These are phyloP conservation scores for Phialophora expanda DNA, from an alignment of 2,329 filamentous ascomycete genomes.

Conservation along the genomic window DNA sequence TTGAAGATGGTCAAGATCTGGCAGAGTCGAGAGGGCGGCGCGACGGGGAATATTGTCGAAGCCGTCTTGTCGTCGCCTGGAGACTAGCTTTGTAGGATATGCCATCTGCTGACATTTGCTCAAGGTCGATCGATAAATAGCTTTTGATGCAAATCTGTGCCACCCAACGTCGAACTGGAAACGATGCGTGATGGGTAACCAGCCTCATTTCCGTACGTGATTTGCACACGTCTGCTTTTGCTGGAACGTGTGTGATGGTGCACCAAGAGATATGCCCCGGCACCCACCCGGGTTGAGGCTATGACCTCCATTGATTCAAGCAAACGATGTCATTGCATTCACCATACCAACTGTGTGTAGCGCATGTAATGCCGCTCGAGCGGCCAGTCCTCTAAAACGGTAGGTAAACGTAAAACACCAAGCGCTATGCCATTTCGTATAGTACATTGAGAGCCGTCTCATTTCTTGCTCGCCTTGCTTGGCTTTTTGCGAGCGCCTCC, in stretches of 20 bases:
- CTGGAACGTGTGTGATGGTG: background rate
- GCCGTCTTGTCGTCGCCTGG: conserved; percentile 27
- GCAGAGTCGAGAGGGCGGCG: conserved; percentile 27
- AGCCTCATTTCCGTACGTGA: background rate
- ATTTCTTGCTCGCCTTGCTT: conserved; percentile 31
- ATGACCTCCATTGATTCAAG: background rate
- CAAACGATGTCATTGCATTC: background rate
- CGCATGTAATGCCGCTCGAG: background rate
- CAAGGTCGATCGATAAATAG: background rate
- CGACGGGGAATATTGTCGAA: conserved; percentile 39
- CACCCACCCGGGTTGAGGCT: background rate
- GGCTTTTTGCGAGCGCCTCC: conserved; percentile 30
- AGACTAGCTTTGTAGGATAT: background rate
- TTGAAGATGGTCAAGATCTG: conserved; percentile 40
- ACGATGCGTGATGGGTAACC: background rate
- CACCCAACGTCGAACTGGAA: background rate
- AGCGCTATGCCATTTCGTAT: conserved; percentile 5
- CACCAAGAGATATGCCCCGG: background rate
- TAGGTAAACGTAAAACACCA: background rate
- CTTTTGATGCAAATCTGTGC: background rate
- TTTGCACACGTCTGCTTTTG: background rate
- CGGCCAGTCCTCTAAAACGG: background rate
- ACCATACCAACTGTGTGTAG: background rate
- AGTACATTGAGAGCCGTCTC: conserved; percentile 1
- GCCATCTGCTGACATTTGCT: background rate